Evolutionary conservation across 192 early-diverging fungal genomes (phyloP).

Genomic region (Coemansia sp.): DNA sequence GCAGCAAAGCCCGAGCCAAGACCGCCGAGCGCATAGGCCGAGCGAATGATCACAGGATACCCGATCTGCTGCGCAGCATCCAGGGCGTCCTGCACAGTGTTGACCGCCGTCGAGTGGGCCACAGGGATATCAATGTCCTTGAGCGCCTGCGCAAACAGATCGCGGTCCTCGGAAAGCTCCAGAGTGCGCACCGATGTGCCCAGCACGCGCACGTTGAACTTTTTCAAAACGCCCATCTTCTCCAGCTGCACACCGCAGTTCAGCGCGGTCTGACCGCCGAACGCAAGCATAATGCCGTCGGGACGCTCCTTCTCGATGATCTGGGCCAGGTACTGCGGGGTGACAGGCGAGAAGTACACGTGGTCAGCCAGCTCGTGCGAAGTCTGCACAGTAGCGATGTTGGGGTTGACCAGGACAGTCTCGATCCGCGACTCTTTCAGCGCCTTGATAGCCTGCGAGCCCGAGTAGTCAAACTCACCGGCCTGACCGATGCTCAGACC

Average conservation of each 20-base stretch:
- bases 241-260: slow-evolving; percentile 93
- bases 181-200: slow-evolving; percentile 94
- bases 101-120: slow-evolving; percentile 85
- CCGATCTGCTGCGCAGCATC: slow-evolving; percentile 79
- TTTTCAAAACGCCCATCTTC: slow-evolving; percentile 76
- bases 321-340: slow-evolving; percentile 85
- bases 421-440: slow-evolving; percentile 86
- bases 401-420: slow-evolving; percentile 97
- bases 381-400: slow-evolving; percentile 99
- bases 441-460: slow-evolving; percentile 97
- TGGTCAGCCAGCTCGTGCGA: slow-evolving; percentile 87
- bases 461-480: slow-evolving; percentile 99
- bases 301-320: slow-evolving; percentile 93
- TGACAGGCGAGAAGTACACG: slow-evolving; percentile 96
- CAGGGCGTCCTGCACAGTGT: slow-evolving; percentile 85
- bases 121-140: slow-evolving; percentile 79
- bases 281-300: slow-evolving; percentile 93
- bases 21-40: slow-evolving; percentile 92
- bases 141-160: slow-evolving; percentile 91
- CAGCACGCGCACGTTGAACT: slow-evolving; percentile 84
- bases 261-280: slow-evolving; percentile 95
- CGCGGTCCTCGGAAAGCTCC: slow-evolving; percentile 90
- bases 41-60: slow-evolving; percentile 94
- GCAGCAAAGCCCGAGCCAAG: slow-evolving; percentile 96
- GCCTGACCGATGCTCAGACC: slow-evolving; percentile 97